Conservation (phyloP, 768 basidiomycete genomes). For the Multifurca ochricompacta region DNA sequence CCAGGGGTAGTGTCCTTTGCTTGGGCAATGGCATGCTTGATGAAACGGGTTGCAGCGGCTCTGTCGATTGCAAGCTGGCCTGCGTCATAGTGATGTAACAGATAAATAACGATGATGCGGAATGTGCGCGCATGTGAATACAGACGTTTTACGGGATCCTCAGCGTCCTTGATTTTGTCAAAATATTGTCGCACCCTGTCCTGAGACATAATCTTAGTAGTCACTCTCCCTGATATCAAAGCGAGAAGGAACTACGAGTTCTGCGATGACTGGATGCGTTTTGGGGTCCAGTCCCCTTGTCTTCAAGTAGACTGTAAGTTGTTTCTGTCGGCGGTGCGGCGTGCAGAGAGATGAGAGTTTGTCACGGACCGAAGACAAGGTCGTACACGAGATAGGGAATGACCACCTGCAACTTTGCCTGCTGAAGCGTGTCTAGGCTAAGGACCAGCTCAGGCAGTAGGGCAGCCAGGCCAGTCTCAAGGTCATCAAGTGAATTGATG, state of each 20-base stretch:
- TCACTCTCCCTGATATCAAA: too few species aligned
- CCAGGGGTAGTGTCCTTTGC: constrained; percentile 29
- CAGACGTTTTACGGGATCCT: constrained; percentile 56
- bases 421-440: constrained; percentile 62
- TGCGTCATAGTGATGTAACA: constrained; percentile 19
- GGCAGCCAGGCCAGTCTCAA: constrained; percentile 60
- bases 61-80: constrained; percentile 56
- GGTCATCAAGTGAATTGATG: constrained; percentile 52
- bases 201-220: constrained; percentile 31
- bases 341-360: not conserved
- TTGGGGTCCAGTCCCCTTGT: constrained; percentile 72
- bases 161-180: constrained; percentile 70
- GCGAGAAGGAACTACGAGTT: constrained; percentile 41
- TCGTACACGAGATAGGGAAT: constrained; percentile 82
- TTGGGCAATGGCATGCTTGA: constrained; percentile 73
- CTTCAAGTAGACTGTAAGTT: constrained; percentile 64
- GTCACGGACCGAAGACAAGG: constrained; percentile 67
- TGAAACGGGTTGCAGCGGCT: constrained; percentile 72
- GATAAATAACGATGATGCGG: not conserved
- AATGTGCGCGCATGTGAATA: constrained; percentile 5
- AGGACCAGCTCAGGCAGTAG: constrained; percentile 59
- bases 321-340: not conserved
- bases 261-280: constrained; percentile 67
- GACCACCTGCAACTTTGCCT: constrained; percentile 72
- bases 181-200: constrained; percentile 76